Base-by-base conservation (phyloP, 202 grass and related monocot species). In the Setaria italica region DNA sequence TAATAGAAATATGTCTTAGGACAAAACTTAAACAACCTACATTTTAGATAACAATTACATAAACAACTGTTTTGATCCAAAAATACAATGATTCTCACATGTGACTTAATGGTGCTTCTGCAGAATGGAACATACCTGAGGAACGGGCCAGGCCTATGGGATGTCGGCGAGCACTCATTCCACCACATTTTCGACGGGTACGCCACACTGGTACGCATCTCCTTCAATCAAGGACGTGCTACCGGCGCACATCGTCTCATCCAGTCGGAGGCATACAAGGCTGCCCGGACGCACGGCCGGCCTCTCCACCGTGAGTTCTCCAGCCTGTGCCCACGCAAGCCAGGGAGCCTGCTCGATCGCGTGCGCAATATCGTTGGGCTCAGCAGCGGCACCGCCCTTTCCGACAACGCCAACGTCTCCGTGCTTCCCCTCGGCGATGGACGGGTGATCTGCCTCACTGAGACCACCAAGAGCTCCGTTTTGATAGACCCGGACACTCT, bases 151-250 rank as follows among this genome's bases (percentile, higher is more conserved):
- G 85, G 89, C 5, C 0, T 85, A 0, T 91, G 89, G 89, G 80
- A 91, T 10, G 75, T 91, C 19, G 85, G 83, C 47, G 78, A 72
- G 25, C 29, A 63, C 72, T 17, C 62, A 0, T 88, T 82, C 65
- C 39, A 76, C 37, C 89, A 88, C 66, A 47, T 91, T 10, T 91
- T 91, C 85, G 85, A 91, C 48, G 89, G 89, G 15, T 91, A 91
- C 77, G 85, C 89, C 45, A 88, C 77, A 10, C 82, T 91, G 7
- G 82, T 91, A 15, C 85, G 89, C 65, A 32, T 88, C 78, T 66
- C 64, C 11, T 82, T 91, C 82, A 25, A 14, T 10, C 17, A 4
- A 11, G 72, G 89, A 0, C 65, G 66, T 11, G 82, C 72, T 39
- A 25, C 39, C 11, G 75, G 76, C 13, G 50, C 75, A 3, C 89